Evolutionary conservation across 495 filamentous ascomycete species (phyloP).

Genomic region (Talaromyces liani): DNA sequence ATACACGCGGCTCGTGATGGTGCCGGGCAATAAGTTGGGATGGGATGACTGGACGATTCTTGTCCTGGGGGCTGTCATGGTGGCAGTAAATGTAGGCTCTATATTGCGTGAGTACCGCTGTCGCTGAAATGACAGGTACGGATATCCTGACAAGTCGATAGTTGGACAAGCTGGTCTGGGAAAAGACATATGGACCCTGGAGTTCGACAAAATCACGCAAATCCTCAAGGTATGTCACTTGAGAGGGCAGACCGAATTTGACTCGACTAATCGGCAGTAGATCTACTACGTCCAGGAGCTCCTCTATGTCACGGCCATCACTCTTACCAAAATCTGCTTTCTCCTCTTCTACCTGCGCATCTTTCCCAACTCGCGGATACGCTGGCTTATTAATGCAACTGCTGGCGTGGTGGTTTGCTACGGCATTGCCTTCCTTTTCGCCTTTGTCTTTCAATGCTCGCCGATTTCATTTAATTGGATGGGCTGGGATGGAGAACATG

Average conservation of each 20-base stretch:
- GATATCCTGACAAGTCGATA: conserved; percentile 1
- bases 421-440: conserved; percentile 23
- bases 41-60: too few species aligned
- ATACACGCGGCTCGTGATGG: too few species aligned
- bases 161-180: conserved; percentile 14
- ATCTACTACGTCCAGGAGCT: conserved; percentile 15
- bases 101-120: too few species aligned
- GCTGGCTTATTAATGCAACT: conserved; percentile 15
- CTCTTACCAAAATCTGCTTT: conserved; percentile 14
- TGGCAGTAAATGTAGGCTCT: too few species aligned
- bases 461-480: conserved; percentile 31
- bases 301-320: conserved; percentile 13
- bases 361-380: conserved; percentile 19
- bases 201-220: conserved; percentile 10
- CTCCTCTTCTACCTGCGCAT: conserved; percentile 28
- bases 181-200: conserved; percentile 16
- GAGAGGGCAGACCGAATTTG: too few species aligned
- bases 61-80: too few species aligned
- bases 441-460: conserved; percentile 25
- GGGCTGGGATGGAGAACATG: conserved; percentile 24
- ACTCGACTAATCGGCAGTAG: neutral
- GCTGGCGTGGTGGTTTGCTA: conserved; percentile 21
- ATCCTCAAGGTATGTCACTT: conserved; percentile 11
- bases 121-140: neutral
- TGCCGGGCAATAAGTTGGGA: too few species aligned